Conservation (phyloP, 192 early-diverging fungal genomes). For the Martensiomyces pterosporus region DNA sequence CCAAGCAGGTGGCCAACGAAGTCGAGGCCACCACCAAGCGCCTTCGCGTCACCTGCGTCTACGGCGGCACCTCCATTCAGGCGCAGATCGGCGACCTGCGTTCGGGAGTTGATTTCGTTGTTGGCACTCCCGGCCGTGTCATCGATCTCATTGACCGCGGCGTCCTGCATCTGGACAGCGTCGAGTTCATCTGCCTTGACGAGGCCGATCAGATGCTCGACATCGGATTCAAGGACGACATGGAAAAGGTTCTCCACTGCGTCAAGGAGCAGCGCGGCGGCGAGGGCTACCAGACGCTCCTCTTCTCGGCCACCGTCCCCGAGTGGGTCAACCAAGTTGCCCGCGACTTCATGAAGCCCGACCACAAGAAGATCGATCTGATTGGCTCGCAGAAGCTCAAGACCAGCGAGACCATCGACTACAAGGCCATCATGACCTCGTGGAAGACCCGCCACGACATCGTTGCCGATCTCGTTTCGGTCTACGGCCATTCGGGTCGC, state of each 20-base stretch:
- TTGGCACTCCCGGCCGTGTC: slow-evolving; percentile 94
- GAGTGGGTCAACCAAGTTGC: slow-evolving; percentile 68
- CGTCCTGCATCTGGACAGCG: slow-evolving; percentile 62
- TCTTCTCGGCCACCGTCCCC: slow-evolving; percentile 96
- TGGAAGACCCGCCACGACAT: slow-evolving; percentile 89
- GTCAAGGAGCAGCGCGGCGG: slow-evolving; percentile 75
- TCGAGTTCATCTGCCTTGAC: slow-evolving; percentile 82
- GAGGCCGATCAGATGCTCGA: slow-evolving; percentile 97
- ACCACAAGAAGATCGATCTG: slow-evolving; percentile 74
- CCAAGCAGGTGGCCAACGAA: slow-evolving; percentile 78
- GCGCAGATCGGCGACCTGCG: slow-evolving; percentile 79
- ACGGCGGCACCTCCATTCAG: slow-evolving; percentile 86
- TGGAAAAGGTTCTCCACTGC: slow-evolving; percentile 83
- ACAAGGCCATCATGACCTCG: slow-evolving; percentile 79
- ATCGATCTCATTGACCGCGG: slow-evolving; percentile 72
- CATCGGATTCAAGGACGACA: slow-evolving; percentile 90
- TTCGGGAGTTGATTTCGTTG: slow-evolving; percentile 81
- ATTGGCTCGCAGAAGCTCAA: slow-evolving; percentile 85
- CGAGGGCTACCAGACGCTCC: slow-evolving; percentile 71
- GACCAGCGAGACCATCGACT: slow-evolving; percentile 82
- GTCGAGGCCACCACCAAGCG: slow-evolving; percentile 62
- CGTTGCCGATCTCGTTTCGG: slow-evolving; percentile 89
- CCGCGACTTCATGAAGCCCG: slow-evolving; percentile 58
- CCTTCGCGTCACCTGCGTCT: slow-evolving; percentile 67
- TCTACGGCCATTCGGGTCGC: slow-evolving; percentile 78